Base-by-base conservation (phyloP, 495 filamentous ascomycete genomes). In the Darksidea phi region DNA sequence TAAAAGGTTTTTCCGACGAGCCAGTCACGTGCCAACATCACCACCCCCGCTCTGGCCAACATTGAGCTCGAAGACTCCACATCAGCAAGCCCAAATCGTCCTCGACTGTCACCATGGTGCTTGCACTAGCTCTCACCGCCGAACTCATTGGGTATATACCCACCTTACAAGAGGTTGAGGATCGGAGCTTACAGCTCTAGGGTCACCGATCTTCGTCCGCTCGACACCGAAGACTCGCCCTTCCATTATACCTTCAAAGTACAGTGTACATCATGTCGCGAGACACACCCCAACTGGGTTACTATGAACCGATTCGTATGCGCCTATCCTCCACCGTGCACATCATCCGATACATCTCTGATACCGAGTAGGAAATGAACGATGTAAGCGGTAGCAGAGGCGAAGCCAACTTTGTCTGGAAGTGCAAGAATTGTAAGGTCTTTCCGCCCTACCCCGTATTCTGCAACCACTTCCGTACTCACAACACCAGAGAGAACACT, bases 331-430 rank as follows among this genome's bases (percentile, higher is more conserved):
- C 54, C 43, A 4, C 20, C 15, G 56, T 15, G 38, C 7, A 46
- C 8, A 37, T 24, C 8, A 37, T 24, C 54, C 28, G 24, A 15
- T 34, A 8, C 23, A 6, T 18, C 43, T 53, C 61, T 64, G 17
- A 64, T 38, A 36, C 23, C 1, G 18, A 28, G 36, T 48, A 97
- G 91, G 91, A 95, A 69, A 79, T 73, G 51, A 86, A 91, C 67
- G 93, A 96, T 54, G 85, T 95, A 68, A 90, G 89, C 55, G 91
- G 90, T 15, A 95, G 90, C 74, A 83, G 89, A 48, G 94, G 94
- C 46, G 92, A 97, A 74, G 95, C 94, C 8, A 96, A 96, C 75
- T 96, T 98, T 72, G 94, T 98, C 47, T 97, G 93, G 93, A 89
- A 84, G 71, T 98, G 94, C 80, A 95, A 90, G 73, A 87, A 89